Conservation (phyloP, 805 yeast genomes). For the Zygoascus biomembranicola region DNA sequence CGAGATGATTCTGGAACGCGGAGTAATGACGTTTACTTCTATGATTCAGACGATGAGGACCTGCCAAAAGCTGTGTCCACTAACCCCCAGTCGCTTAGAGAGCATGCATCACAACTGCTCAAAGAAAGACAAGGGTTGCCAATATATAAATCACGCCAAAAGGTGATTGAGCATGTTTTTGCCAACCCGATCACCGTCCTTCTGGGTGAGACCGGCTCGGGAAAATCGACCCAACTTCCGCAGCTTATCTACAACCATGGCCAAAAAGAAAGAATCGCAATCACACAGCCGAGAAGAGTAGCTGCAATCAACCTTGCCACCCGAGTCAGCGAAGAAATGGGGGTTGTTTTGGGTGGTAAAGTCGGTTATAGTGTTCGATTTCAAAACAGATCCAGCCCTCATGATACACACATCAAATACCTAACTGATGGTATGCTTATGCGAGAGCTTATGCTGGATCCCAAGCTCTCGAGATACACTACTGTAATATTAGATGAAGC, state of each 20-base stretch:
- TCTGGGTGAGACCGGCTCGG: conserved; percentile 97
- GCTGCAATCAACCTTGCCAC: conserved; percentile 93
- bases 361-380: conserved; percentile 94
- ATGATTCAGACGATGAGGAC: conserved; percentile 18
- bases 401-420: conserved; percentile 65
- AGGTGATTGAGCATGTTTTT: conserved; percentile 47
- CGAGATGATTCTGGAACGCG: not conserved
- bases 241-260: conserved; percentile 57
- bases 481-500: conserved; percentile 91
- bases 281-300: conserved; percentile 95
- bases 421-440: conserved; percentile 96
- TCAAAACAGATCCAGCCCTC: conserved; percentile 50
- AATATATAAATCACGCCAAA: conserved; percentile 61
- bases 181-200: conserved; percentile 63
- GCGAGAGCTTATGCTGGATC: conserved; percentile 80
- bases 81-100: conserved; percentile 8
- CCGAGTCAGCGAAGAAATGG: conserved; percentile 85
- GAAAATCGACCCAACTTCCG: conserved; percentile 95
- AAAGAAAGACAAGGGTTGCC: conserved; percentile 57
- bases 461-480: conserved; percentile 52
- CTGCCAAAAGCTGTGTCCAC: not conserved
- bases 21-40: conserved; percentile 6
- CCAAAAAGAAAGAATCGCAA: conserved; percentile 57
- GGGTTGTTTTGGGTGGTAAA: conserved; percentile 63
- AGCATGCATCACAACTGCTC: conserved; percentile 31